These are phyloP conservation scores for Dactylellina drechsleri DNA, from an alignment of 2,329 filamentous ascomycete genomes.

Conservation along the genomic window DNA sequence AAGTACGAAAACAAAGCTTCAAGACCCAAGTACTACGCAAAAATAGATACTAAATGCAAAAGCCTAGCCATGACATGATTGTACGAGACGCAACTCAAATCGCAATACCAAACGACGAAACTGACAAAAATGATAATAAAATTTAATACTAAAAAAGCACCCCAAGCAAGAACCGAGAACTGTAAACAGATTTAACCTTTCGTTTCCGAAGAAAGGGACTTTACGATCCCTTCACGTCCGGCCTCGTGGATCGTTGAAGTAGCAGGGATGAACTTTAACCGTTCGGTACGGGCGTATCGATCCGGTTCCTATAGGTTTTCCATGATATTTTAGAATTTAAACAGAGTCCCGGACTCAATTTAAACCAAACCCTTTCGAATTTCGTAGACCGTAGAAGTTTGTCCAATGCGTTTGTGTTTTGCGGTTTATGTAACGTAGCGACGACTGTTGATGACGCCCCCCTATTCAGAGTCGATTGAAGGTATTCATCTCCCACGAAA, in stretches of 20 bases:
- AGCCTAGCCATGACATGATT: conserved; percentile 36
- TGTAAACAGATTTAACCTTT: no score
- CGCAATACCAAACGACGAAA: conserved; percentile 21
- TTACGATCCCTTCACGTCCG: no score
- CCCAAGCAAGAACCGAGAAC: neutral
- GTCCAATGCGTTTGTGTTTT: no score
- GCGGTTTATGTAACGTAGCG: neutral
- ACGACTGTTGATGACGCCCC: neutral
- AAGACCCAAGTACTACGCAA: neutral
- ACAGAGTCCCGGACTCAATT: conserved; percentile 35
- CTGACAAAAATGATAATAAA: conserved; percentile 30
- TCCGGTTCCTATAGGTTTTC: neutral
- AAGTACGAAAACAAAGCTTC: conserved; percentile 10
- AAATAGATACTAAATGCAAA: conserved; percentile 15
- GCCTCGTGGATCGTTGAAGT: neutral
- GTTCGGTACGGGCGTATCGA: conserved; percentile 5
- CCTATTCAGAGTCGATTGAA: neutral
- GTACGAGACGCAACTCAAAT: conserved; percentile 13
- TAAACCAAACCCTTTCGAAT: neutral
- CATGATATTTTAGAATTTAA: conserved; percentile 9
- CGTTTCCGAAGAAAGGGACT: no score
- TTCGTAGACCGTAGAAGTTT: no score
- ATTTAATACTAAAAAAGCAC: conserved; percentile 20
- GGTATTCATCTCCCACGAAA: neutral
- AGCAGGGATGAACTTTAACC: conserved; percentile 28